Evolutionary conservation across 2,329 filamentous ascomycete genomes (phyloP).

Genomic region (Claviceps arundinis): DNA sequence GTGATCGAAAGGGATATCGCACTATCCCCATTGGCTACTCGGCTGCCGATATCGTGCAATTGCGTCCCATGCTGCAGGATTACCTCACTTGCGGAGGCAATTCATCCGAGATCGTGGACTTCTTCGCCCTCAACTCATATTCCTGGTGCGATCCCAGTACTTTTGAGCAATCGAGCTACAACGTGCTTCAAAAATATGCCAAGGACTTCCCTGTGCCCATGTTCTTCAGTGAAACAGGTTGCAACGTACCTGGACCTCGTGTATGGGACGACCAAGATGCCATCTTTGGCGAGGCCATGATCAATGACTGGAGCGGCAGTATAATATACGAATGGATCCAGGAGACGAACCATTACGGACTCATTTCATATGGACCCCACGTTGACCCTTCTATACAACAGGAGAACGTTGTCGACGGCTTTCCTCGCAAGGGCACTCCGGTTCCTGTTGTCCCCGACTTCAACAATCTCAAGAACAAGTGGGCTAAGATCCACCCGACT

Average conservation of each 20-base stretch:
- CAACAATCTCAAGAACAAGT: slow-evolving; percentile 60
- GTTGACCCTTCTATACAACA: slow-evolving; percentile 37
- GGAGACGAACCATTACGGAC: slow-evolving; percentile 70
- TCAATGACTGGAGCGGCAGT: slow-evolving; percentile 55
- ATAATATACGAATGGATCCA: slow-evolving; percentile 88
- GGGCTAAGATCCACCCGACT: slow-evolving; percentile 57
- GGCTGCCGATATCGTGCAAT: slow-evolving; percentile 66
- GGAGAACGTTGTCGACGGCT: slow-evolving; percentile 50
- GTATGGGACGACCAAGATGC: slow-evolving; percentile 60
- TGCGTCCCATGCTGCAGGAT: slow-evolving; percentile 47
- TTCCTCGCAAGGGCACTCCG: slow-evolving; percentile 57
- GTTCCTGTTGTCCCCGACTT: slow-evolving; percentile 66
- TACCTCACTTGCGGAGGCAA: slow-evolving; percentile 72
- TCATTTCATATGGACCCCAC: slow-evolving; percentile 61
- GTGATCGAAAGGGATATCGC: slow-evolving; percentile 62
- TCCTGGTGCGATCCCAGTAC: slow-evolving; percentile 56
- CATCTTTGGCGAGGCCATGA: slow-evolving; percentile 65
- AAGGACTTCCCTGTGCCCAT: slow-evolving; percentile 67
- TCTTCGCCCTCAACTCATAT: slow-evolving; percentile 78
- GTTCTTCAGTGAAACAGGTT: slow-evolving; percentile 83
- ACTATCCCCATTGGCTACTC: slow-evolving; percentile 78
- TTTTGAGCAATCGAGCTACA: slow-evolving; percentile 56
- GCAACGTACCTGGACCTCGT: slow-evolving; percentile 51
- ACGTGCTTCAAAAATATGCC: slow-evolving; percentile 51
- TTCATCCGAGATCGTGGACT: slow-evolving; percentile 57